Evolutionary conservation across 2,329 filamentous ascomycete species (phyloP), one percentile per base, ranked within the genome.

Genomic region (Trichoderma sp.): DNA sequence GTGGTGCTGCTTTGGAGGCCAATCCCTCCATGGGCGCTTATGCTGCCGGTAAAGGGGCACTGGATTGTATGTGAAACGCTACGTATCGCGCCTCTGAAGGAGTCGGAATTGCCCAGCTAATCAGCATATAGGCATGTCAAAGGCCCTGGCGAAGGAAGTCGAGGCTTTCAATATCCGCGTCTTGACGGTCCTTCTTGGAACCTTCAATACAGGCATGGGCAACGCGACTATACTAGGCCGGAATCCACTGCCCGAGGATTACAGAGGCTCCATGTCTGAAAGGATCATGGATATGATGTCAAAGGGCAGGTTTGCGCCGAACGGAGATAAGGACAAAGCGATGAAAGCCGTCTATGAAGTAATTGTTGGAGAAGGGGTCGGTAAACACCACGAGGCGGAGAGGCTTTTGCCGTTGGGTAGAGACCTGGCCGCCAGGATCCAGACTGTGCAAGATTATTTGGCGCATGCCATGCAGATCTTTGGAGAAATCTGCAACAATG

Each of bases 251-350:
- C 59, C 59, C 2, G 39, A 34, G 0, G 59, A 62, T 10, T 62
- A 62, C 50, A 62, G 34, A 14, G 59, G 59, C 21, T 62, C 59
- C 3, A 24, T 62, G 39, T 30, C 59, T 5, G 59, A 62, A 34
- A 54, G 3, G 4, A 14, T 62, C 1, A 62, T 62, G 59, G 26
- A 44, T 2, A 15, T 50, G n/a, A 62, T 62, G 47, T 62, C 59
- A 34, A 62, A 48, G 2, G 59, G 59, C 3, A 54, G 54, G 7
- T 62, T 62, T 24, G 10, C 48, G 12, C 59, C 59, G 5, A 62
- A 62, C 24, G 59, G 59, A 45, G 59, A 62, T 50, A 62, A 62
- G 24, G 59, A 62, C 2, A 62, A 62, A 28, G 59, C 59, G 9
- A 62, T 62, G 59, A 62, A 62, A 9, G 59, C 48, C 7, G 59